Evolutionary conservation across 208 protist species (phyloP).

Genomic region (Herpetomonas tarakana): DNA sequence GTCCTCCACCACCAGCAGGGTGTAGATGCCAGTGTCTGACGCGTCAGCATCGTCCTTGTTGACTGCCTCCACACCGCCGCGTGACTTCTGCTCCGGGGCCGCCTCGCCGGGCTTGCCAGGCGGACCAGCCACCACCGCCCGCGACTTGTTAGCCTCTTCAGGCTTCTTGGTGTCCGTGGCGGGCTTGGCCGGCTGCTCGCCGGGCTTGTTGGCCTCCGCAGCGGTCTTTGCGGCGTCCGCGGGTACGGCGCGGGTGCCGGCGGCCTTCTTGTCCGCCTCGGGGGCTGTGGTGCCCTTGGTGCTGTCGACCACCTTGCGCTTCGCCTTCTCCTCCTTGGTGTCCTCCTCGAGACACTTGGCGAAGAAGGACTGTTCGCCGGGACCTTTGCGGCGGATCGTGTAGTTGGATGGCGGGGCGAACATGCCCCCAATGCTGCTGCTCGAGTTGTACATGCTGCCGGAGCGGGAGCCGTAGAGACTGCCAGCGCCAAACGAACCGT

Average conservation of each 20-base stretch:
- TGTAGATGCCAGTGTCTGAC: background rate
- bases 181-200: background rate
- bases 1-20: slow-evolving; percentile 14
- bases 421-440: slow-evolving; percentile 11
- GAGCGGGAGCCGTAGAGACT: background rate
- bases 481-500: background rate
- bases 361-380: slow-evolving; percentile 3
- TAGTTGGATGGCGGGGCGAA: slow-evolving; percentile 10
- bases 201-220: slow-evolving; percentile 7
- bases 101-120: no score
- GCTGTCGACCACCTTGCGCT: slow-evolving; percentile 15
- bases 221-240: background rate
- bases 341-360: slow-evolving; percentile 24
- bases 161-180: slow-evolving; percentile 1
- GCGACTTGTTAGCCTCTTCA: no score
- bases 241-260: slow-evolving; percentile 2
- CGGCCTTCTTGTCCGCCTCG: slow-evolving; percentile 5
- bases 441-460: slow-evolving; percentile 17
- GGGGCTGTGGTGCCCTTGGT: background rate
- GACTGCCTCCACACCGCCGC: no score
- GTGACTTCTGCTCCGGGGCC: no score
- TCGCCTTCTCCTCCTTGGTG: slow-evolving; percentile 15
- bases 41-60: no score
- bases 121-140: no score
- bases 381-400: slow-evolving; percentile 1